Evolutionary conservation across 768 basidiomycete genomes (phyloP), one percentile per base, ranked within the genome.

Genomic region (Rubroboletus satanas): DNA sequence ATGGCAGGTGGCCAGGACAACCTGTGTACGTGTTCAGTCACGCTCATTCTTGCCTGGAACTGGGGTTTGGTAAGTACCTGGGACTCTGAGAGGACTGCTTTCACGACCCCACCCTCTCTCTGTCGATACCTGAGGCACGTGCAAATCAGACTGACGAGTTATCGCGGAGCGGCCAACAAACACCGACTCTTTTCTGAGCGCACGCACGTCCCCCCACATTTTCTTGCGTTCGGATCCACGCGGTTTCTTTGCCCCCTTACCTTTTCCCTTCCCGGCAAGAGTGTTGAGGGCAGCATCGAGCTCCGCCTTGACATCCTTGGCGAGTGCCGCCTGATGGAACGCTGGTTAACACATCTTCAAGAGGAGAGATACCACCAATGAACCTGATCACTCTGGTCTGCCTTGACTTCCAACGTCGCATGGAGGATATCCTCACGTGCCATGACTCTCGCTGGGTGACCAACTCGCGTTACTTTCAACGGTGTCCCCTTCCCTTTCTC

Each of bases 361-460:
- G 12, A 48, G 15, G 8, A 29, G n/a, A 44, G 4, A 35, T 17
- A 14, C 7, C 21, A 11, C 7, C 21, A 7, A 52, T 46, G 35
- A 35, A 81, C 84, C 75, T 89, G 85, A 54, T 93, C 90, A 49
- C 85, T 86, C 39, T 83, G 74, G 23, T 80, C 77, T 0, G 90
- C 85, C 69, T 91, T 84, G 23, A 83, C 80, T 64, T 93, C 89
- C 36, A 86, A 71, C 5, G 87, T 93, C 1, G 82, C 75, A 17
- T 88, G 82, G 17, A 90, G 66, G 29, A 90, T 74, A 18, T 80
- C 78, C 61, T 84, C 80, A 23, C 83, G 78, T 0, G 85, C 76
- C 77, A 97, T 88, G 0, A 98, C 87, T 26, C 97, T 82, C 0
- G 97, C 96, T 0, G 97, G 97, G 70, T 99, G 97, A 0, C 97